phyloP scores from a whole-genome alignment of 2,329 filamentous ascomycete genomes.

The Scedosporium apiospermum region DNA sequence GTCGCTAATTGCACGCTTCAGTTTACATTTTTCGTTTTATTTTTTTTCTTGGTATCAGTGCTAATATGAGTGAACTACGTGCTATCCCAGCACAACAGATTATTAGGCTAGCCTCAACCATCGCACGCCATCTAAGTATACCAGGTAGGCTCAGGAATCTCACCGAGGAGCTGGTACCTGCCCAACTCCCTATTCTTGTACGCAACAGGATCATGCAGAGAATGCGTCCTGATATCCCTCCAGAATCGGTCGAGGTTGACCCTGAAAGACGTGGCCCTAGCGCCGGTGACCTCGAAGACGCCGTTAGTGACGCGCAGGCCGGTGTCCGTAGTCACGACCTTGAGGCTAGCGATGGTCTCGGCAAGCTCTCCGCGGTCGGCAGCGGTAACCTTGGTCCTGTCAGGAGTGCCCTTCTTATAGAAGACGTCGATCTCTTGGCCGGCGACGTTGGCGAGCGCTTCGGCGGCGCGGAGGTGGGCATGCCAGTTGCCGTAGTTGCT shows the following conservation, averaged over 20 bases:
- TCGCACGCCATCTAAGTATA: slow-evolving; percentile 35
- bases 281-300: slow-evolving; percentile 55
- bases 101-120: too few species aligned
- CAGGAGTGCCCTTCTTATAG: slow-evolving; percentile 28
- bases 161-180: slow-evolving; percentile 43
- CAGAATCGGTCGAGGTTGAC: slow-evolving; percentile 56
- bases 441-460: slow-evolving; percentile 47
- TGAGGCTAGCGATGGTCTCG: slow-evolving; percentile 52
- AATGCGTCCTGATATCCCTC: slow-evolving; percentile 57
- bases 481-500: slow-evolving; percentile 55
- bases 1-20: too few species aligned
- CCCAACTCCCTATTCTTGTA: slow-evolving; percentile 58
- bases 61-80: too few species aligned
- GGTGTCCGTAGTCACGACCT: slow-evolving; percentile 53
- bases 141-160: slow-evolving; percentile 50
- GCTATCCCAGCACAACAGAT: too few species aligned
- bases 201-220: slow-evolving; percentile 56
- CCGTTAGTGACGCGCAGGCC: slow-evolving; percentile 48
- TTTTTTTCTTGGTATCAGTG: too few species aligned
- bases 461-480: slow-evolving; percentile 50
- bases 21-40: too few species aligned
- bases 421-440: slow-evolving; percentile 37
- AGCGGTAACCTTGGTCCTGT: slow-evolving; percentile 35
- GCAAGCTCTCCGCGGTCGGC: slow-evolving; percentile 49
- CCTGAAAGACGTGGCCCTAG: slow-evolving; percentile 46